Conservation (phyloP, 352 stramenopile species). For the Globisporangium spinosum region DNA sequence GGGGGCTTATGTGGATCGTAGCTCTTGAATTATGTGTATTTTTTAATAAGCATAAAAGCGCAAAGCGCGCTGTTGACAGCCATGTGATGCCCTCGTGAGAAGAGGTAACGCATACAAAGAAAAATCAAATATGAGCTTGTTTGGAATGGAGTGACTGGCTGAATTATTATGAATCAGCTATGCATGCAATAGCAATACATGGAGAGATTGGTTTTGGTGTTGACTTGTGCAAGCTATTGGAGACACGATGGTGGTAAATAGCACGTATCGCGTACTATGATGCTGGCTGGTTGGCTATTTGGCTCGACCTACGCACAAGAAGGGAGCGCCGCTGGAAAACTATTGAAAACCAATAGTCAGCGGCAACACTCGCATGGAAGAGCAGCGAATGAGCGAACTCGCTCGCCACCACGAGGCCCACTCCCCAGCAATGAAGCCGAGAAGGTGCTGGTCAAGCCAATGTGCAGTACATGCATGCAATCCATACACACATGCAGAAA, state of each 20-base stretch:
- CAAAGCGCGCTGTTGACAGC: no score
- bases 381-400: conserved; percentile 13
- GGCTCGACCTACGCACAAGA: conserved; percentile 34
- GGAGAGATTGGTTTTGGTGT: not conserved
- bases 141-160: not conserved
- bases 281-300: conserved; percentile 51
- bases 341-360: conserved; percentile 79
- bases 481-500: conserved; percentile 13
- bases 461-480: conserved; percentile 13
- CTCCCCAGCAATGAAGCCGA: conserved; percentile 12
- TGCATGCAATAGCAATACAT: not conserved
- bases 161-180: not conserved
- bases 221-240: conserved; percentile 65
- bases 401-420: conserved; percentile 39
- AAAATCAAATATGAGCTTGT: not conserved
- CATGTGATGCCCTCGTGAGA: not conserved
- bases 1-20: not conserved
- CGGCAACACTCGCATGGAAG: conserved; percentile 59
- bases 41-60: not conserved
- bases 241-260: conserved; percentile 69
- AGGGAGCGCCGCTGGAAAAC: conserved; percentile 58
- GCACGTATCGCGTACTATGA: conserved; percentile 81
- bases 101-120: not conserved
- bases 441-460: conserved; percentile 32
- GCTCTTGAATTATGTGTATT: conserved; percentile 1